Evolutionary conservation across 768 basidiomycete species (phyloP).

Genomic region (Collybia sordida): DNA sequence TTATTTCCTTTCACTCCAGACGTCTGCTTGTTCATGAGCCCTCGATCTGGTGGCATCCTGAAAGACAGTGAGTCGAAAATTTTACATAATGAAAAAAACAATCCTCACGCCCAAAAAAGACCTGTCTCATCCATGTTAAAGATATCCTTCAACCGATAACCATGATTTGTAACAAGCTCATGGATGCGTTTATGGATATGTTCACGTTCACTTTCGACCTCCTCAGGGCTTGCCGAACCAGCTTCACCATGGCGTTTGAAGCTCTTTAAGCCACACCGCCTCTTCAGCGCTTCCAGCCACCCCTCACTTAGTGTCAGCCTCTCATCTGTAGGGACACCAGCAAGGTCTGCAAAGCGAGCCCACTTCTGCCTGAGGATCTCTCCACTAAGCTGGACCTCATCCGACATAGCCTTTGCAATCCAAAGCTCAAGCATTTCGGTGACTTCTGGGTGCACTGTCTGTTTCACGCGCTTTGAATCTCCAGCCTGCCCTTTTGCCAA

Average conservation of each 20-base stretch:
- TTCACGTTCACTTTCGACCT: conserved; percentile 21
- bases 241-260: background rate
- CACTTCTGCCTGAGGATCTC: conserved; percentile 34
- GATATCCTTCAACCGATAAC: conserved; percentile 28
- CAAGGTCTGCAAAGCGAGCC: conserved; percentile 29
- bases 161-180: conserved; percentile 1
- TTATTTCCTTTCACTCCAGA: conserved; percentile 25
- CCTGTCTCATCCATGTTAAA: conserved; percentile 36
- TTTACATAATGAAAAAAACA: background rate
- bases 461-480: conserved; percentile 2
- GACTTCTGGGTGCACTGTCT: conserved; percentile 7
- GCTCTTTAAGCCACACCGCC: conserved; percentile 17
- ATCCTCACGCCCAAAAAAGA: conserved; percentile 23
- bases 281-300: conserved; percentile 29
- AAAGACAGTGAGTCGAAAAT: background rate
- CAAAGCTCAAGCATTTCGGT: conserved; percentile 12
- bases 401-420: conserved; percentile 22
- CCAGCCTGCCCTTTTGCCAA: background rate
- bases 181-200: conserved; percentile 12
- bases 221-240: conserved; percentile 17
- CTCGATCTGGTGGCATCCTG: conserved; percentile 27
- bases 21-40: conserved; percentile 17
- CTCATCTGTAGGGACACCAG: conserved; percentile 29
- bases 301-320: conserved; percentile 31
- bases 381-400: conserved; percentile 29